Evolutionary conservation across 208 protist species (phyloP), one percentile per base, ranked within the genome.

Genomic region (Leishmania tropica): DNA sequence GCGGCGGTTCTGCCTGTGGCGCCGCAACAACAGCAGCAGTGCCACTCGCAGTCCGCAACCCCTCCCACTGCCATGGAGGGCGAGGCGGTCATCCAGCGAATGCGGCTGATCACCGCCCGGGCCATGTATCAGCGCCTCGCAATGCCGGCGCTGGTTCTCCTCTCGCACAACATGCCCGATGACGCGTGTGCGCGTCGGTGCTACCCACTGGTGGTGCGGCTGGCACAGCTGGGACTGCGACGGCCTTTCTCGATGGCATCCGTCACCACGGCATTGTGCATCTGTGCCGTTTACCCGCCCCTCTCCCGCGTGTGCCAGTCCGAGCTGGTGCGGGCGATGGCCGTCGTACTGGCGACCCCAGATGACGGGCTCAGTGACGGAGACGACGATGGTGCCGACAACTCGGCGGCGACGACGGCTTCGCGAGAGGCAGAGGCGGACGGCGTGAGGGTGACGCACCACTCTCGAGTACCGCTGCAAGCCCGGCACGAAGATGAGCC

Each of bases 91-190:
- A 35, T 82, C 42, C 74, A 81, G 58, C 75, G 62, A 62, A 65
- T 81, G 67, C 79, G 75, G 47, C 48, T 86, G 73, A 86, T 83
- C 17, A 76, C 78, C 1, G 75, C 74, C 42, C 87, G 75, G 45
- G 35, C 78, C 48, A 79, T 83, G 73, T 93, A 90, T 78, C 85
- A 88, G 74, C 82, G 77, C 40, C 77, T 88, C 51, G 88, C 87
- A 19, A 88, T 94, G 80, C 88, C 91, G 7, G 87, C 89, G 35
- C 85, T 96, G 71, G 77, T 87, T 15, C 53, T 96, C 24, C 80
- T 96, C 15, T 87, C 87, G 37, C 86, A 94, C 73, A 96, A 96
- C 75, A 85, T 95, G 76, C 91, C 89, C 6, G 74, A 56, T 24
- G 40, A 70, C 1, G 76, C 80, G 58, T 86, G 82, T 65, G 79